phyloP scores from a whole-genome alignment of 768 basidiomycete species.

The Multifurca ochricompacta region DNA sequence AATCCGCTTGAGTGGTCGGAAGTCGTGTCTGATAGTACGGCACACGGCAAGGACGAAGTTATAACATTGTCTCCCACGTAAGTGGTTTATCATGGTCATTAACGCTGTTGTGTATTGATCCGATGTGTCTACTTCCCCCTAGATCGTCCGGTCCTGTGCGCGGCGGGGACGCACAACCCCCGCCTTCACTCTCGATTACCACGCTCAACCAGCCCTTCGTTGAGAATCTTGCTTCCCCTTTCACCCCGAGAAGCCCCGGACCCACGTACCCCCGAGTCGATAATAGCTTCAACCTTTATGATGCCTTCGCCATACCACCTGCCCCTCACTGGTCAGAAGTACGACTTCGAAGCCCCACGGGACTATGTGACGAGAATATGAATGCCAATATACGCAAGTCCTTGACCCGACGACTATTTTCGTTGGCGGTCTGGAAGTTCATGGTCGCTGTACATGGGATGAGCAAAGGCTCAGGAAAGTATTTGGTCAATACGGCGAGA shows the following conservation, averaged over 20 bases:
- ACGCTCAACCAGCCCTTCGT: constrained; percentile 14
- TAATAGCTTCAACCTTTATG: constrained; percentile 42
- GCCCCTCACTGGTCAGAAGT: constrained; percentile 9
- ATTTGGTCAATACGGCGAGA: constrained; percentile 56
- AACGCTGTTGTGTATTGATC: not conserved
- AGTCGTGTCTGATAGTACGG: not conserved
- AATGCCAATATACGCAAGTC: constrained; percentile 29
- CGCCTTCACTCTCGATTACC: not conserved
- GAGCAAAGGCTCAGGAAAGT: constrained; percentile 51
- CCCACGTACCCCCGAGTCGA: constrained; percentile 38
- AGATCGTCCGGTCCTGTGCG: not conserved
- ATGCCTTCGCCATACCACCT: constrained; percentile 38
- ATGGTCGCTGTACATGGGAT: constrained; percentile 58
- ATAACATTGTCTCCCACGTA: not conserved
- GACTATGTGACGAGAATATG: constrained; percentile 8
- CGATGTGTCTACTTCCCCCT: not conserved
- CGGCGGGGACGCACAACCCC: not conserved
- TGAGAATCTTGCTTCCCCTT: constrained; percentile 21
- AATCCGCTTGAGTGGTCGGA: not conserved
- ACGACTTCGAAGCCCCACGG: not conserved
- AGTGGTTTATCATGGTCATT: not conserved
- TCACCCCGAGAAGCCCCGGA: constrained; percentile 24
- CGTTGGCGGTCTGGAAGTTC: constrained; percentile 66
- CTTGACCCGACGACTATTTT: constrained; percentile 66
- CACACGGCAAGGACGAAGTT: not conserved